Conservation (phyloP, 805 yeast species). For the Scheffersomyces lignosus region DNA sequence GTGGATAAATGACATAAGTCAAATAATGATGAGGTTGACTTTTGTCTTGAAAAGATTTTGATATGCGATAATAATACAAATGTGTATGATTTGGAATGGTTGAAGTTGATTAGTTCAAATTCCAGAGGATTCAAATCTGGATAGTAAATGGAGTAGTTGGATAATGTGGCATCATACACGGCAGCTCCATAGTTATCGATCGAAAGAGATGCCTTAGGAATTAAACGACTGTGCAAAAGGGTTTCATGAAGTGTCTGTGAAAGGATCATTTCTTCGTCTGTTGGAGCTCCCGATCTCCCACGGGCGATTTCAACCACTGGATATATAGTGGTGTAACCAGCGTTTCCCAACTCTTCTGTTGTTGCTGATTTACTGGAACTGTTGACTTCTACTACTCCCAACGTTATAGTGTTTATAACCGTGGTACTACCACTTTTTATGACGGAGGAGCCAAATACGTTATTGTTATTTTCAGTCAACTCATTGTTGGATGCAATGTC, state of each 20-base stretch:
- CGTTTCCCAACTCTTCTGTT: slow-evolving; percentile 4
- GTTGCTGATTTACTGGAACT: slow-evolving; percentile 28
- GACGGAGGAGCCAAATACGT: slow-evolving; percentile 64
- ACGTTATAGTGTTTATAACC: slow-evolving; percentile 68
- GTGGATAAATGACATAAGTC: slow-evolving; percentile 75
- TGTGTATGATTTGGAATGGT: slow-evolving; percentile 23
- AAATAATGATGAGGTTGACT: slow-evolving; percentile 57
- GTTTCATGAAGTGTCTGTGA: slow-evolving; percentile 66
- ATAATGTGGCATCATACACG: slow-evolving; percentile 14
- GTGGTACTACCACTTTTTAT: slow-evolving; percentile 71
- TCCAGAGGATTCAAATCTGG: slow-evolving; percentile 20
- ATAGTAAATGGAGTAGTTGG: slow-evolving; percentile 19
- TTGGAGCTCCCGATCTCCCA: slow-evolving; percentile 78
- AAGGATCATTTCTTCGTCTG: slow-evolving; percentile 79
- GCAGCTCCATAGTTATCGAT: slow-evolving; percentile 14
- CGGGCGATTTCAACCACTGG: slow-evolving; percentile 77
- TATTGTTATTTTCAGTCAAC: slow-evolving; percentile 29
- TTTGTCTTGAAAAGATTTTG: slow-evolving; percentile 76
- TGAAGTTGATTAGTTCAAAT: slow-evolving; percentile 16
- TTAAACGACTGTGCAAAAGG: slow-evolving; percentile 55
- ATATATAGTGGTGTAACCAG: slow-evolving; percentile 44
- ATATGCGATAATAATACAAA: slow-evolving; percentile 68
- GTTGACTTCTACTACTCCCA: slow-evolving; percentile 62
- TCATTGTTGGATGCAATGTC: slow-evolving; percentile 37
- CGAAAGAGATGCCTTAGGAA: slow-evolving; percentile 35